Evolutionary conservation across 177 flowering plant genomes (phyloP), one percentile per base, ranked within the genome.

Genomic region (Tripterygium wilfordii): DNA sequence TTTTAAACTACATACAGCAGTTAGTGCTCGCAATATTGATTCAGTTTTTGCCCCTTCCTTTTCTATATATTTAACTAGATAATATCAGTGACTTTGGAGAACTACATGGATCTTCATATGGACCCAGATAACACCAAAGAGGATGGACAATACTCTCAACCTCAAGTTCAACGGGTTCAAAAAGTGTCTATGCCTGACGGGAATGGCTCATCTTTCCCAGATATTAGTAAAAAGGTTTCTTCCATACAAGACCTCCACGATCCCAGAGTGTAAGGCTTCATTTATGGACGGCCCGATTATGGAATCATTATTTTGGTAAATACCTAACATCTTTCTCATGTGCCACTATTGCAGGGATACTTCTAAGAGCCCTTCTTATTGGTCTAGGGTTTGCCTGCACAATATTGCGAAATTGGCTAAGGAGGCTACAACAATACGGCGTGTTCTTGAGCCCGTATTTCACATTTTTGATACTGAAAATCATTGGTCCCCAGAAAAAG

Each of bases 401-500:
- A 86, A 87, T 63, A 82, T 84, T 69, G 85, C 84, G 43, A 60
- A 56, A 50, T 54, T 87, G 51, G 78, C 94, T 0, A 84, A 77
- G 62, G 96, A 82, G 65, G 85, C 79, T 51, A 77, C 94, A 26
- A 80, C 90, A 16, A 65, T 87, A 28, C 76, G 97, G 5, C 96
- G 94, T 38, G 80, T 90, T 28, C 74, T 90, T 51, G 97, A 86
- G 48, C 94, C 97, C 12, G 70, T 86, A 46, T 80, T 84, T 45
- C 79, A 76, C 28, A 56, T 46, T 56, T 82, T 86, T 69, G 96
- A 90, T 69, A 45, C 65, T 55, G 86, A 76, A 57, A 72, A 77
- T 48, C 66, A 71, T 38, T 90, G 97, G 97, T 71, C 82, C 21
- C 60, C 64, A 10, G 71, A 72, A 35, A 78, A 72, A 5, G 96